Percentiles rank a stretch among this genome's conserved stretches.
Evolutionary conservation across 179 eudicot genomes (phyloP).

Genomic region (Silene noctiflora): DNA sequence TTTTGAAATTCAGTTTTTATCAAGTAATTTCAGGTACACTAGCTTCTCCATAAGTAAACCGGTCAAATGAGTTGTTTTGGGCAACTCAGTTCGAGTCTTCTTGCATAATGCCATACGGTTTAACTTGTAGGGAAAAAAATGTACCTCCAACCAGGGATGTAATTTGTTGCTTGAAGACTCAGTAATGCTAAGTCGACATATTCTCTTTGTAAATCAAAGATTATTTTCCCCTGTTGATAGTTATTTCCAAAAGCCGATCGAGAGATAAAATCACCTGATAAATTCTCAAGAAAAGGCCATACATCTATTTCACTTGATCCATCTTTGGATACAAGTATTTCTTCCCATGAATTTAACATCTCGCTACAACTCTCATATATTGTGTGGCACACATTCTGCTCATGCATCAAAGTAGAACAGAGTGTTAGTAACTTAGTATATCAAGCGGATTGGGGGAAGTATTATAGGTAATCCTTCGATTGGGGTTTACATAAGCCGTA

Average conservation of each 20-base stretch:
- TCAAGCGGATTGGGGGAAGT: no score
- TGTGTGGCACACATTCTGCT: conserved; percentile 29
- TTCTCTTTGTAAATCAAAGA: conserved; percentile 12
- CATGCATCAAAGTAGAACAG: not conserved
- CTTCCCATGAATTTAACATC: conserved; percentile 32
- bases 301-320: conserved; percentile 33
- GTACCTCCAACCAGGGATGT: conserved; percentile 20
- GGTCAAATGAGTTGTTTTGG: no score
- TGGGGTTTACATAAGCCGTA: no score
- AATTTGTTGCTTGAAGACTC: not conserved
- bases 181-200: not conserved
- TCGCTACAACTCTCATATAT: conserved; percentile 27
- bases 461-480: no score
- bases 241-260: conserved; percentile 26
- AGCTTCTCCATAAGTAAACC: no score
- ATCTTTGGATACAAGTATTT: conserved; percentile 9
- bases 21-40: no score
- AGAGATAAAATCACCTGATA: conserved; percentile 28
- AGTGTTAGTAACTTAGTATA: conserved; percentile 21
- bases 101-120: no score
- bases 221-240: conserved; percentile 12
- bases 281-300: conserved; percentile 25
- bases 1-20: no score
- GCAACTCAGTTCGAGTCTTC: no score
- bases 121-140: no score